Percentiles rank a stretch among this genome's conserved stretches.
phyloP scores from a whole-genome alignment of 345 rosid genomes.

The Pistacia atlantica region DNA sequence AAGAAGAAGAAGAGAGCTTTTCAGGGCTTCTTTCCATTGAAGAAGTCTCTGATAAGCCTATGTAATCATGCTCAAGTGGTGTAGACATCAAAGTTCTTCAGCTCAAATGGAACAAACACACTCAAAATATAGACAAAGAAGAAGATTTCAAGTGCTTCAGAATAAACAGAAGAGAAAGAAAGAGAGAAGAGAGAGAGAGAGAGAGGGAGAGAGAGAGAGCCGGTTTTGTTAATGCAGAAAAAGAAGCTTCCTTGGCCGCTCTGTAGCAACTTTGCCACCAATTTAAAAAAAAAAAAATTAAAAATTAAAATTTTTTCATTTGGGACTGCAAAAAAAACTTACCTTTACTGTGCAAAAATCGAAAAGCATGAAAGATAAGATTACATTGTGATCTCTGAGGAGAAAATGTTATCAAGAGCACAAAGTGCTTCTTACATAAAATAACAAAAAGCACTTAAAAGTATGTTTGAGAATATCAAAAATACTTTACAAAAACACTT shows the following conservation, averaged over 20 bases:
- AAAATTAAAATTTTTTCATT: neutral
- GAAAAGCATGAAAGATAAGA: neutral
- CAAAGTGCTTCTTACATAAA: no score
- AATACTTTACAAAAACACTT: no score
- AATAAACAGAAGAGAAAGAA: neutral
- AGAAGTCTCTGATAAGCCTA: slow-evolving; percentile 55
- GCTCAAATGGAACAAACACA: slow-evolving; percentile 4
- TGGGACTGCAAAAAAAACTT: neutral
- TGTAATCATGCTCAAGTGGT: slow-evolving; percentile 69
- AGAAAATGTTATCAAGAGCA: neutral
- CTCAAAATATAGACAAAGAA: neutral
- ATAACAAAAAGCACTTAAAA: no score
- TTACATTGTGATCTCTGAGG: neutral
- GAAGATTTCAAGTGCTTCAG: neutral
- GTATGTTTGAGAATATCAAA: no score
- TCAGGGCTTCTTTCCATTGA: slow-evolving; percentile 44
- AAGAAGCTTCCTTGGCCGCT: slow-evolving; percentile 57
- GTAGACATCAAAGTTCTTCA: slow-evolving; percentile 42
- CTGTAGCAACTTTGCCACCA: slow-evolving; percentile 30
- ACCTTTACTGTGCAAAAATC: neutral
- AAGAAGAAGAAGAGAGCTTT: slow-evolving; percentile 41
- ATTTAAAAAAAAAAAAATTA: no score
- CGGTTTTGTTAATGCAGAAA: slow-evolving; percentile 37
- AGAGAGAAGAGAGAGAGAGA: neutral
- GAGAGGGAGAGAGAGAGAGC: neutral